These are phyloP conservation scores for Aureobasidium uvarum DNA, from an alignment of 2,329 filamentous ascomycete species.

Conservation along the genomic window DNA sequence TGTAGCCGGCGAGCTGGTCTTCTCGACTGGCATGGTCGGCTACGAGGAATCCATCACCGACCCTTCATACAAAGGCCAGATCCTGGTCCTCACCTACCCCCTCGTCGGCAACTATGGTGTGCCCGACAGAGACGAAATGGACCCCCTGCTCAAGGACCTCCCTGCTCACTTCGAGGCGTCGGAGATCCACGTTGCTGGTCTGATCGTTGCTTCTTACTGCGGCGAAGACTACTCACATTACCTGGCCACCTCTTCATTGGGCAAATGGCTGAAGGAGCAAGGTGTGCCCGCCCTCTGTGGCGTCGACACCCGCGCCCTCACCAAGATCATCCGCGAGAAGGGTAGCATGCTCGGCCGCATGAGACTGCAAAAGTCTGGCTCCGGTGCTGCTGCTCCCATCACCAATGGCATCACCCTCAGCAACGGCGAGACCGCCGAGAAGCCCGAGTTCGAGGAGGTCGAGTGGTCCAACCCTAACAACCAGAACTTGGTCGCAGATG, in stretches of 20 bases:
- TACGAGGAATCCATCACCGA: conserved; percentile 93
- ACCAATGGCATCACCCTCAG: conserved; percentile 37
- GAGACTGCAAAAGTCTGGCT: conserved; percentile 64
- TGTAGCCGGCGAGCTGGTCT: conserved; percentile 94
- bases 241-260: conserved; percentile 84
- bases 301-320: conserved; percentile 88
- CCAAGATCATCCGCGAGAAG: conserved; percentile 88
- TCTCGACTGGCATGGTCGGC: conserved; percentile 99
- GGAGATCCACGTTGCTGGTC: conserved; percentile 88
- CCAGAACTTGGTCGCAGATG: conserved; percentile 90
- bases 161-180: conserved; percentile 91
- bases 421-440: conserved; percentile 37
- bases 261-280: conserved; percentile 95
- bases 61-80: conserved; percentile 86
- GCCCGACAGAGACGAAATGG: conserved; percentile 78
- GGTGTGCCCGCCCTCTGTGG: conserved; percentile 91
- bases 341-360: conserved; percentile 96
- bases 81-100: conserved; percentile 94
- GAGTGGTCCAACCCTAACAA: conserved; percentile 92
- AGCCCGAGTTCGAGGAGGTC: conserved; percentile 65
- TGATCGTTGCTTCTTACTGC: conserved; percentile 86
- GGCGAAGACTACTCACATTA: conserved; percentile 96
- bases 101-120: conserved; percentile 97
- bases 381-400: conserved; percentile 46
- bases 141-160: conserved; percentile 79